These are phyloP conservation scores for Colletotrichum abscissum DNA, from an alignment of 2,329 filamentous ascomycete species.

Conservation along the genomic window DNA sequence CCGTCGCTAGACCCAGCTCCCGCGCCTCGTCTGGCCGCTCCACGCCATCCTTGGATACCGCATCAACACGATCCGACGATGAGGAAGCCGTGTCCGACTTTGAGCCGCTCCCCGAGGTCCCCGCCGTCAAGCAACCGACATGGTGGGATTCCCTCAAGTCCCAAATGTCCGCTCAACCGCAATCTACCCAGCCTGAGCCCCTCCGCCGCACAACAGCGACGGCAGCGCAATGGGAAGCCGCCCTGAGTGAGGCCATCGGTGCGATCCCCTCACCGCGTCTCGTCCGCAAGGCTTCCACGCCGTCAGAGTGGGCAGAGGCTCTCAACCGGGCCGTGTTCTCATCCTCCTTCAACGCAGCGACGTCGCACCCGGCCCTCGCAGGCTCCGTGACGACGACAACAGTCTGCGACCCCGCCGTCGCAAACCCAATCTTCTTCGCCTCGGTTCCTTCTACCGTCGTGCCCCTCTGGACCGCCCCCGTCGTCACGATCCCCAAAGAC, in stretches of 20 bases:
- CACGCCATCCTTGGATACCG: conserved; percentile 26
- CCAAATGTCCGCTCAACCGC: background rate
- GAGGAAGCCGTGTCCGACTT: conserved; percentile 24
- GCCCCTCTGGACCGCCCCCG: conserved; percentile 25
- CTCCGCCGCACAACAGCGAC: conserved; percentile 13
- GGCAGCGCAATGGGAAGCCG: conserved; percentile 35
- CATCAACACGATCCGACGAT: conserved; percentile 16
- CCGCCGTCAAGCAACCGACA: background rate
- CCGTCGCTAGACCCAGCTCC: background rate
- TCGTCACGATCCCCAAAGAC: background rate
- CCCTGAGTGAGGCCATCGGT: conserved; percentile 24
- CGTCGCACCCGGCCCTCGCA: conserved; percentile 9
- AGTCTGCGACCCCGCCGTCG: background rate
- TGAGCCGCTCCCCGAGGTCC: conserved; percentile 19
- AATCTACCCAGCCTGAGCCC: background rate
- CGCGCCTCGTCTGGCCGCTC: conserved; percentile 18
- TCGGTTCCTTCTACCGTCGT: background rate
- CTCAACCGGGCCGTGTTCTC: conserved; percentile 29
- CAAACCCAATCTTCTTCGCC: conserved; percentile 10
- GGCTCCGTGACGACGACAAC: background rate
- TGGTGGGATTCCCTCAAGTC: conserved; percentile 32
- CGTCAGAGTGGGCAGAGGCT: conserved; percentile 33
- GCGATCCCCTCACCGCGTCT: background rate
- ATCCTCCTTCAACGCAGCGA: conserved; percentile 18
- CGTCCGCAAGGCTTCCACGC: conserved; percentile 25